Percentiles rank a stretch among this genome's conserved stretches.
These are phyloP conservation scores for Diospyros kaki DNA, from an alignment of 148 eudicot genomes.

Conservation along the genomic window DNA sequence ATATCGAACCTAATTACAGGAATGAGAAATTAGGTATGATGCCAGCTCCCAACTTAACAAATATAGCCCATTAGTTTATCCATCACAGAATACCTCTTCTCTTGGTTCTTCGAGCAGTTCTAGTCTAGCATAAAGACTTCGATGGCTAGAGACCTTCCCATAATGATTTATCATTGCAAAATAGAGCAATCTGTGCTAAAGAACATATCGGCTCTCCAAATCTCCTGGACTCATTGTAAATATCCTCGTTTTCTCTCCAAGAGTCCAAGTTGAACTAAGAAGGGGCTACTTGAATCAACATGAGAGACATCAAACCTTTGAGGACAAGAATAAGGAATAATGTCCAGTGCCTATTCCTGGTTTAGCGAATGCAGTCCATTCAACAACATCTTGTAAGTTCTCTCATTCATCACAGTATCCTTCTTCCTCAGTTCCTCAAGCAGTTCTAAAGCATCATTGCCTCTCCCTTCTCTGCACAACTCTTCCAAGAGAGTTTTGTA, in stretches of 20 bases:
- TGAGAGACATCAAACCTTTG: not conserved
- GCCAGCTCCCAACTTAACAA: too few relatives aligned
- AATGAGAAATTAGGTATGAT: too few relatives aligned
- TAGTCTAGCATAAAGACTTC: not conserved
- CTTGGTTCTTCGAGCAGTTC: too few relatives aligned
- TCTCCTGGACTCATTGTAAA: not conserved
- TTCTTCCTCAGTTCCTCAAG: slow-evolving; percentile 64
- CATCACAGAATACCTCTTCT: too few relatives aligned
- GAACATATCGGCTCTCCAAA: not conserved
- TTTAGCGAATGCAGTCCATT: slow-evolving; percentile 53
- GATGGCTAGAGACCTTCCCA: not conserved
- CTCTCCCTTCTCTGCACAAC: slow-evolving; percentile 76
- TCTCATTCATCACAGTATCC: slow-evolving; percentile 68
- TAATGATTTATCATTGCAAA: not conserved
- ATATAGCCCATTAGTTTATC: too few relatives aligned
- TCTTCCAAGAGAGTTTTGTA: slow-evolving; percentile 82
- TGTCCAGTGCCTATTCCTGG: slow-evolving; percentile 20
- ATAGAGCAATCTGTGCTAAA: not conserved
- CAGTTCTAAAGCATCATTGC: slow-evolving; percentile 62
- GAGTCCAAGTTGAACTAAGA: not conserved
- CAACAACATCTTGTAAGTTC: slow-evolving; percentile 52
- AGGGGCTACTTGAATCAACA: not conserved
- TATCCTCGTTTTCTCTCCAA: not conserved
- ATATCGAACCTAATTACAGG: too few relatives aligned
- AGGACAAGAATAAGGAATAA: not conserved